Evolutionary conservation across 805 yeast genomes (phyloP).

Genomic region (Candida hispaniensis): DNA sequence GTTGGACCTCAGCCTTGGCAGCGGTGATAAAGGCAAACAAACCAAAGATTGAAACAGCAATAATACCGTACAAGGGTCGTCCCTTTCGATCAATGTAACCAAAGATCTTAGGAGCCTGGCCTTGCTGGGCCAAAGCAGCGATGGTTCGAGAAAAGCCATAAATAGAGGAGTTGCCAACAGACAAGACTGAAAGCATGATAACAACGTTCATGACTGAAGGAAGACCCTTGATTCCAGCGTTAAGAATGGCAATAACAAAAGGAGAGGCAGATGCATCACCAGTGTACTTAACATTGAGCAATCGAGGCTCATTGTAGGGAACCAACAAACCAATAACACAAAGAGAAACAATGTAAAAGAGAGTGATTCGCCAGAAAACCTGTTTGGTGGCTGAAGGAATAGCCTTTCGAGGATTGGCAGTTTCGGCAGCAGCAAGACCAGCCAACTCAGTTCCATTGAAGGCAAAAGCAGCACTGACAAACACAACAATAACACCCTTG

Average conservation of each 20-base stretch:
- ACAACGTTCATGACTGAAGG: slow-evolving; percentile 61
- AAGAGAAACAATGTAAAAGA: slow-evolving; percentile 47
- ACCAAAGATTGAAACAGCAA: slow-evolving; percentile 44
- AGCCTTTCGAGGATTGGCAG: slow-evolving; percentile 48
- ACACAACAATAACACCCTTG: slow-evolving; percentile 54
- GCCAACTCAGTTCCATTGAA: slow-evolving; percentile 58
- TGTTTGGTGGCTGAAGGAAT: slow-evolving; percentile 62
- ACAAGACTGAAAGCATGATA: slow-evolving; percentile 52
- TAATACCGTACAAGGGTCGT: slow-evolving; percentile 52
- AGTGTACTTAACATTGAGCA: slow-evolving; percentile 36
- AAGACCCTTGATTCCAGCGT: slow-evolving; percentile 53
- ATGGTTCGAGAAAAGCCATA: slow-evolving; percentile 60
- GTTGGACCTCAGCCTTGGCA: slow-evolving; percentile 35
- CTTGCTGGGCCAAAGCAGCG: slow-evolving; percentile 51
- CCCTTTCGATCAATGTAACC: slow-evolving; percentile 57
- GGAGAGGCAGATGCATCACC: slow-evolving; percentile 64
- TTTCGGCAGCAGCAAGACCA: slow-evolving; percentile 60
- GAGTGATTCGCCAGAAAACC: slow-evolving; percentile 61
- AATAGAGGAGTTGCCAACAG: slow-evolving; percentile 66
- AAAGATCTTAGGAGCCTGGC: slow-evolving; percentile 48
- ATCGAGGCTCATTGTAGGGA: slow-evolving; percentile 41
- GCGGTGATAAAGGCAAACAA: slow-evolving; percentile 48
- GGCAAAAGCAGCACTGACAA: slow-evolving; percentile 57
- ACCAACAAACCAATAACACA: slow-evolving; percentile 52
- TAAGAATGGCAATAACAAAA: slow-evolving; percentile 58